Conservation (phyloP, 2,329 filamentous ascomycete genomes). For the Colletotrichum phormii region DNA sequence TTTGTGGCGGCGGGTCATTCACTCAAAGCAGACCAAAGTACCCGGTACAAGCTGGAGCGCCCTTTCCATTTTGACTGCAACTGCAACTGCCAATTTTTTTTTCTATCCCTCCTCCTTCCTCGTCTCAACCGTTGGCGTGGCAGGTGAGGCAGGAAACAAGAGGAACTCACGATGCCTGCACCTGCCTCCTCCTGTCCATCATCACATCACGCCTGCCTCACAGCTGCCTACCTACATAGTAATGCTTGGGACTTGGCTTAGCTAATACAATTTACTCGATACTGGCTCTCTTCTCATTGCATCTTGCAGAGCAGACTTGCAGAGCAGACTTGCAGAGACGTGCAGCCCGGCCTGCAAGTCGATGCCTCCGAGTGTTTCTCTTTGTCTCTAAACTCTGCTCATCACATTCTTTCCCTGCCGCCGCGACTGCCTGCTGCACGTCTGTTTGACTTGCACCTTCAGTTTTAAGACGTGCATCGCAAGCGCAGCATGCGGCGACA, state of each 20-base stretch:
- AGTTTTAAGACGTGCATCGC: conserved; percentile 28
- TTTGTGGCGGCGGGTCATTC: conserved; percentile 16
- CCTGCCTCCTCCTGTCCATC: conserved; percentile 1
- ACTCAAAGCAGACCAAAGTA: conserved; percentile 28
- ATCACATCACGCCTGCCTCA: background rate
- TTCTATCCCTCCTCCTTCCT: background rate
- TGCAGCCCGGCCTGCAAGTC: background rate
- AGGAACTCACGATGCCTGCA: conserved; percentile 25
- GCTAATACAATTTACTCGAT: background rate
- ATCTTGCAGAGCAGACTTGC: background rate
- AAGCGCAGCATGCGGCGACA: conserved; percentile 30
- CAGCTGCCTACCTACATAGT: background rate
- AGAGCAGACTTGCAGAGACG: background rate
- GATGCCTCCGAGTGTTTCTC: conserved; percentile 22
- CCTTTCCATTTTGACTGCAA: conserved; percentile 29
- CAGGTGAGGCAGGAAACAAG: conserved; percentile 14
- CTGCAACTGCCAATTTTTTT: background rate
- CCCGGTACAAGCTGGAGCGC: conserved; percentile 9
- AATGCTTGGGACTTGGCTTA: background rate
- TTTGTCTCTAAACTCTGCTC: conserved; percentile 15
- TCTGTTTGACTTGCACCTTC: conserved; percentile 34
- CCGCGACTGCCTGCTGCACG: conserved; percentile 9
- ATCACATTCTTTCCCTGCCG: conserved; percentile 21
- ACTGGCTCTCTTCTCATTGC: background rate
- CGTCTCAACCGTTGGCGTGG: background rate